Percentiles rank a stretch among this genome's conserved stretches.
Conservation (phyloP, 116 monocot genomes). For the Posidonia oceanica region DNA sequence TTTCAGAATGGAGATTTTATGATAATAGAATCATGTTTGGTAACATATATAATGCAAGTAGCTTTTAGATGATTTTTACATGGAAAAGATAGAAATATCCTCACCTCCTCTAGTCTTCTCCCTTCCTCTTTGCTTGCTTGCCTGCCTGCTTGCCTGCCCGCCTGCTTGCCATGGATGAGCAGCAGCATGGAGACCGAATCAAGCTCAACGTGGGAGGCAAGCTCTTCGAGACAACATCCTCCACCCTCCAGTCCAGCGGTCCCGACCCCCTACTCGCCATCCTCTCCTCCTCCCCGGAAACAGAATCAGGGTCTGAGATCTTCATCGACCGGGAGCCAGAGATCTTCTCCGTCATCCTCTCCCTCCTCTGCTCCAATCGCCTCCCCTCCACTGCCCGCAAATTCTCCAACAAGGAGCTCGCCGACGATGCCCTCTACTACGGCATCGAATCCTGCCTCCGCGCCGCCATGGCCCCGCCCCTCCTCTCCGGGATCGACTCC, state of each 20-base stretch:
- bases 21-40: too few species aligned
- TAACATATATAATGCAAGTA: too few species aligned
- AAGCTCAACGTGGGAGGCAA: slow-evolving; percentile 75
- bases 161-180: too few species aligned
- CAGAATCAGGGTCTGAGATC: slow-evolving; percentile 11
- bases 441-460: slow-evolving; percentile 12
- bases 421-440: slow-evolving; percentile 9
- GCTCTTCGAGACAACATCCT: slow-evolving; percentile 56
- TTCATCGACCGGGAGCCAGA: slow-evolving; percentile 85
- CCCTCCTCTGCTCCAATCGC: too few species aligned
- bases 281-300: too few species aligned
- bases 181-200: slow-evolving; percentile 8
- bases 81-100: too few species aligned
- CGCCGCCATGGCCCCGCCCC: slow-evolving; percentile 44
- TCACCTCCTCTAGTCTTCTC: too few species aligned
- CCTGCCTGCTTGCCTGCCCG: too few species aligned
- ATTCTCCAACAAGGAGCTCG: slow-evolving; percentile 37
- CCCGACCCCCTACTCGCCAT: neutral
- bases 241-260: slow-evolving; percentile 39
- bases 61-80: too few species aligned
- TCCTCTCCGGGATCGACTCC: slow-evolving; percentile 52
- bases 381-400: slow-evolving; percentile 10
- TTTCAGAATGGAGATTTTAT: too few species aligned
- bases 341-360: neutral
- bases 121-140: too few species aligned